Evolutionary conservation across 1,139 yeast species (phyloP).

Genomic region (Arxiozyma bovina): DNA sequence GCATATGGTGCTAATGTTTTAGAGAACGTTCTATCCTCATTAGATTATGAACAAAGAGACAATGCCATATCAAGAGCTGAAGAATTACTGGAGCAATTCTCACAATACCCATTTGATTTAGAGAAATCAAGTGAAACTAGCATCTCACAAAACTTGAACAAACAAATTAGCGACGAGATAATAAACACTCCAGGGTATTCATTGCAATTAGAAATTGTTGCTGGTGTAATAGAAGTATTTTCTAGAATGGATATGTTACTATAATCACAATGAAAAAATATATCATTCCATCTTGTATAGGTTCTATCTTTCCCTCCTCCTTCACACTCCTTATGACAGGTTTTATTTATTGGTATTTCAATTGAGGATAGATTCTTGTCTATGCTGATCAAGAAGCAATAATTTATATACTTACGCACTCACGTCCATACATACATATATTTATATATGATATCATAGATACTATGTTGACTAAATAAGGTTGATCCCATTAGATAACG

Average conservation of each 20-base stretch:
- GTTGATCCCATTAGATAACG: not conserved
- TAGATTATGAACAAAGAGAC: constrained; percentile 85
- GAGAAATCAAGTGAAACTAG: constrained; percentile 54
- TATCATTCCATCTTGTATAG: not conserved
- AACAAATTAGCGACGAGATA: constrained; percentile 60
- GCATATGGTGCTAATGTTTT: constrained; percentile 93
- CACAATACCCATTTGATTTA: constrained; percentile 74
- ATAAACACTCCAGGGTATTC: constrained; percentile 49
- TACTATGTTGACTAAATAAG: not conserved
- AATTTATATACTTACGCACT: not conserved
- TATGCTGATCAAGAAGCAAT: not conserved
- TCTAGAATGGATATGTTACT: constrained; percentile 42
- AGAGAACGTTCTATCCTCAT: constrained; percentile 73
- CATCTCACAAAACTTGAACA: constrained; percentile 65
- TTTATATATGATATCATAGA: not conserved
- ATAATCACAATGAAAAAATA: not conserved
- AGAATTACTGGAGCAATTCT: constrained; percentile 70
- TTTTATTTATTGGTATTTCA: too few species aligned
- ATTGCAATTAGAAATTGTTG: constrained; percentile 76
- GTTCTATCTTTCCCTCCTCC: not conserved
- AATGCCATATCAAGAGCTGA: constrained; percentile 90
- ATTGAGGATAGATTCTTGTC: not conserved
- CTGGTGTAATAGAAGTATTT: constrained; percentile 62
- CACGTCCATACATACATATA: not conserved
- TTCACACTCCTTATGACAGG: too few species aligned